Base-by-base conservation (phyloP, 331 rosid species). In the Dryas integrifolia region DNA sequence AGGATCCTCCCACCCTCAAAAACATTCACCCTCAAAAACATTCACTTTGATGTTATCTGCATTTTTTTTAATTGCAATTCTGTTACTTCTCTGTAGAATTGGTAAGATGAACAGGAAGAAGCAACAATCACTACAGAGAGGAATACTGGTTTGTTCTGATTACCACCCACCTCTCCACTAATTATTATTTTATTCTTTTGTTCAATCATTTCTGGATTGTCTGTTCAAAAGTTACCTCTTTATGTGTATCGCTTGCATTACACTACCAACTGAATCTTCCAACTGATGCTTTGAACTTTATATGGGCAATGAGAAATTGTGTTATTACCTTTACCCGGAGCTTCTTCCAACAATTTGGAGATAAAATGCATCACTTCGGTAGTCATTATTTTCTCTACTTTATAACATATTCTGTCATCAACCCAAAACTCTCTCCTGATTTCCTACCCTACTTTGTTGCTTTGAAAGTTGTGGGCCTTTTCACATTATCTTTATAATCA, bases 111-210 rank as follows among this genome's bases (percentile, higher is more conserved):
- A 58, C 47, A 68, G 62, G 70, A 89, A 85, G 83, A 89, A 85
- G 77, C 94, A 77, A 82, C 83, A 82, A 62, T 12, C 67, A 47
- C 86, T 87, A 94, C 88, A 83, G 72, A 82, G 69, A 67, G 92
- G 80, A 81, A 65, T 87, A 58, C 77, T 63, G 96, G 97, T 92
- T 80, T 81, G 92, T 60, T 61, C 72, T 61, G 15, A 7, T 59
- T 35, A 40, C 70, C 43, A 41, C 40, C 70, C 43, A 41, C 40
- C 79, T 75, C 47, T 7, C 65, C 46, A 44, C 14, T 14, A 48
- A 58, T 41, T 53, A 41, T 40, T 16, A 0, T 52, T 21, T 43
- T 53, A 43, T 65, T 30, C 8, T 1, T 9, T 10, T 18, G 15
- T 67, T 55, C 9, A 7, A 16, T 65, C 7, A 59, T 43, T 44